phyloP scores from a whole-genome alignment of 2,329 filamentous ascomycete genomes.

The Tolypocladium tropicale region DNA sequence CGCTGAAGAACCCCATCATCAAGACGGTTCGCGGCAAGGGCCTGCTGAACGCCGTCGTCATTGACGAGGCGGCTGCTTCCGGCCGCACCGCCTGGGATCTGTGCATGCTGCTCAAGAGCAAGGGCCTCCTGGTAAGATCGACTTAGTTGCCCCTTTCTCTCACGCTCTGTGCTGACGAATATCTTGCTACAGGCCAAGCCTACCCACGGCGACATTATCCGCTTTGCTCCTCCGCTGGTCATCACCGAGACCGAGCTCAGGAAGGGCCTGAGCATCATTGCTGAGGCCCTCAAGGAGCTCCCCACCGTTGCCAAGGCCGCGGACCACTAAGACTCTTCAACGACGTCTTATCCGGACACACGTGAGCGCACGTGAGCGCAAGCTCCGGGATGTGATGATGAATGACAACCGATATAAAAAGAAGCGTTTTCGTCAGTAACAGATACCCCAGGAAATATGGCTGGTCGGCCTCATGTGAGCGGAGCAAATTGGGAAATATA shows the following conservation, averaged over 20 bases:
- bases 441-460: slow-evolving; percentile 5
- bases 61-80: slow-evolving; percentile 77
- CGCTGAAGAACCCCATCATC: slow-evolving; percentile 72
- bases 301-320: slow-evolving; percentile 41
- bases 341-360: not conserved
- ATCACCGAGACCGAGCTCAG: slow-evolving; percentile 83
- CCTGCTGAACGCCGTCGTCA: slow-evolving; percentile 88
- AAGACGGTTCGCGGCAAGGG: slow-evolving; percentile 82
- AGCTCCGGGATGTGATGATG: slow-evolving; percentile 11
- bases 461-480: slow-evolving; percentile 4
- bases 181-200: slow-evolving; percentile 67
- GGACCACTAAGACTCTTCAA: slow-evolving; percentile 20
- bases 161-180: not conserved
- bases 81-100: slow-evolving; percentile 93
- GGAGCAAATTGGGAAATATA: not conserved
- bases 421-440: slow-evolving; percentile 3
- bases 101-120: slow-evolving; percentile 89
- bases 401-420: not conserved
- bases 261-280: slow-evolving; percentile 68
- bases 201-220: slow-evolving; percentile 96
- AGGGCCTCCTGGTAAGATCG: slow-evolving; percentile 73
- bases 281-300: slow-evolving; percentile 71
- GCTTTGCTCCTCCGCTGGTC: slow-evolving; percentile 90
- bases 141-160: too few relatives aligned
- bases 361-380: slow-evolving; percentile 9